Conservation (phyloP, 441 rosid species). For the Adansonia madagascariensis region DNA sequence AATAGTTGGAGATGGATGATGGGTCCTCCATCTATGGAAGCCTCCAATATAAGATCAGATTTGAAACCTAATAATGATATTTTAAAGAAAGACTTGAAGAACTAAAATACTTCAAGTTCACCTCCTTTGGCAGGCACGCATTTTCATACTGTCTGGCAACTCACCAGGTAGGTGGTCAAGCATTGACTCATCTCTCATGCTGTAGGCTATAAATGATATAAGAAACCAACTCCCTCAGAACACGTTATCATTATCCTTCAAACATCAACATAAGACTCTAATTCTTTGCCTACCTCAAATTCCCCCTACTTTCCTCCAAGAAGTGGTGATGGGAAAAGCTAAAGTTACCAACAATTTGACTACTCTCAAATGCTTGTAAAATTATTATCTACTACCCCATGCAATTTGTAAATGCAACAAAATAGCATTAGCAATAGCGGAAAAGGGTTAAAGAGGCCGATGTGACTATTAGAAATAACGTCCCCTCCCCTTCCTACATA, state of each 20-base stretch:
- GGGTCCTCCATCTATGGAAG: background rate
- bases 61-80: constrained; percentile 2
- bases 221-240: background rate
- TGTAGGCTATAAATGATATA: background rate
- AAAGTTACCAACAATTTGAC: background rate
- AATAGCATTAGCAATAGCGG: background rate
- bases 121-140: background rate
- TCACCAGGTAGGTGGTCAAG: background rate
- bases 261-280: background rate
- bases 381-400: background rate
- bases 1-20: background rate
- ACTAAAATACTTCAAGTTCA: background rate
- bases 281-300: background rate
- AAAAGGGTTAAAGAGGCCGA: background rate
- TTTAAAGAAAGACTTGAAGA: background rate
- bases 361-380: background rate
- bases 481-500: background rate
- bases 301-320: background rate
- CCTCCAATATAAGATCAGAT: constrained; percentile 3
- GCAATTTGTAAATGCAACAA: background rate
- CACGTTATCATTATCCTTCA: background rate
- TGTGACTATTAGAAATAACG: background rate
- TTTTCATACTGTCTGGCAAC: background rate
- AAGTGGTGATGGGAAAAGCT: background rate
- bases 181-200: background rate